Evolutionary conservation across 176 grass and related monocot genomes (phyloP), one percentile per base, ranked within the genome.

Genomic region (Zoysia pacifica): DNA sequence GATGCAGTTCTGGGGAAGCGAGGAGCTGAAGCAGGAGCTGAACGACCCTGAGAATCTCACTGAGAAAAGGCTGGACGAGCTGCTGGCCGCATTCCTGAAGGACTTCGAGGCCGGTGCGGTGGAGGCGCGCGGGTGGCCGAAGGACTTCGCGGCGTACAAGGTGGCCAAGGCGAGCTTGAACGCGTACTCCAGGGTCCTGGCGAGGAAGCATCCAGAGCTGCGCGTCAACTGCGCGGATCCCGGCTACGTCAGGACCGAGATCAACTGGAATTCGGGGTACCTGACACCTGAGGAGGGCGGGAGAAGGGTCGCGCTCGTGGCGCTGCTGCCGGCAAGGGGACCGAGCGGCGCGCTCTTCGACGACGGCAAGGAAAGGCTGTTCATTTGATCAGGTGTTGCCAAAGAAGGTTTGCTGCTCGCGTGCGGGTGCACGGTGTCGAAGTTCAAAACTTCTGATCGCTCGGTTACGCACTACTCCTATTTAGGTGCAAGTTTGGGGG

Each of bases 171-270:
- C 71, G 47, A 43, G 72, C 47, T 1, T 88, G 56, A 81, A 80
- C 75, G 85, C 90, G 8, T 88, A 93, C 76, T 69, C 87, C 28
- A 84, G 90, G 55, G 20, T 96, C 52, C 7, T 90, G 14, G 93
- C 93, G 1, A 92, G 72, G 79, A 77, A 12, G 70, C 75, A 76
- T 38, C 84, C 84, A 1, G 52, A 48, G 65, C 69, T 91, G 45
- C 82, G 77, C 16, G 50, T 81, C 35, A 91, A 91, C 63, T 89
- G 87, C 62, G 74, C 51, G 5, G 7, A 78, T 46, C 93, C 93
- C 3, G 93, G 93, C 3, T 92, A 86, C 68, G 90, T 92, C 12
- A 92, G 70, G 62, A 96, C 79, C 1, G 82, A 90, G 38, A 44
- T 96, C n/a, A 88, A 84, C 3, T 19, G 37, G n/a, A 69, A 82